Base-by-base conservation (phyloP, 1,139 yeast genomes). In the Geotrichum europaeum region DNA sequence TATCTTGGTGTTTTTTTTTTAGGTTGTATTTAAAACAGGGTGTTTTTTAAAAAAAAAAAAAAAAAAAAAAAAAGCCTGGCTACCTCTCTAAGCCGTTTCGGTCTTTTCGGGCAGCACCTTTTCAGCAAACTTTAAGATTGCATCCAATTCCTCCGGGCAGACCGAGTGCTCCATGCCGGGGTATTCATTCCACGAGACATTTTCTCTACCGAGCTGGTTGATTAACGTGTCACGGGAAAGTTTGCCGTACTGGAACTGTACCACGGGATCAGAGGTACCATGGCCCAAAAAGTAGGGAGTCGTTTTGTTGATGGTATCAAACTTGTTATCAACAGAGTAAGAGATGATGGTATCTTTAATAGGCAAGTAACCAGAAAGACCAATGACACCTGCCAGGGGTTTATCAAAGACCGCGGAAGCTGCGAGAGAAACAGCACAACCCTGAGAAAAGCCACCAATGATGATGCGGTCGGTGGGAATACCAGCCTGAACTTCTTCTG, bases 381-480 rank as follows among this genome's bases (percentile, higher is more conserved):
- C 84, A 20, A 89, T 75, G 53, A 87, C 79, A 1, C 97, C 99
- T 15, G 89, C 99, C 28, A 92, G 76, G 68, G 86, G 87, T 60
- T 76, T 71, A 30, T 86, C 84, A 51, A 81, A 57, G 5, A 66
- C 62, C 28, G 65, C 60, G 0, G 68, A 63, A 3, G 75, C 65
- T 60, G 91, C 92, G 62, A 89, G 76, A 1, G 96, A 76, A 13
- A 92, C 66, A 0, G 96, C 94, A 56, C 91, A 96, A 62, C 99
- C 99, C 75, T 94, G 99, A 7, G 96, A 86, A 71, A 94, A 94
- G 0, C 99, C 99, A 45, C 98, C 98, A 64, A 94, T 77, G 18
- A 94, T 79, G 57, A 94, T 87, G 59, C 86, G 82, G 49, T 87
- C 85, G 0, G 91, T 76, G 1, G 86, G 82, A 49, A 92, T 81